A percentile compares a stretch with the other conserved stretches of the same genome.
These are phyloP conservation scores for Magnolia sinica DNA, from an alignment of 164 flowering plant species.

Conservation along the genomic window DNA sequence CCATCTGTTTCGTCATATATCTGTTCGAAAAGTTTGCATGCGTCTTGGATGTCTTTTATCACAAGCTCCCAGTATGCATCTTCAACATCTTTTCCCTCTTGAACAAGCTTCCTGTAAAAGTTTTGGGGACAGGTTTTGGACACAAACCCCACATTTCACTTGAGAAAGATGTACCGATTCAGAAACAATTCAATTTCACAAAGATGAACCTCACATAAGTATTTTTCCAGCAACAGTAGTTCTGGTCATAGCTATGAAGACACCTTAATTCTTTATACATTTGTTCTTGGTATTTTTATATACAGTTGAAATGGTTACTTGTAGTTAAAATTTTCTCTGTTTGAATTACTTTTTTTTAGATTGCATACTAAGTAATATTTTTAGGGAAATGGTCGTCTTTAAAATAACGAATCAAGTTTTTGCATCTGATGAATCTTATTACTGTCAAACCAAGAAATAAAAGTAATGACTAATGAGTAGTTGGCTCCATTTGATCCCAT, in stretches of 20 bases:
- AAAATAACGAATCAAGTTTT: no score
- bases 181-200: background rate
- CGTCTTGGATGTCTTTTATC: slow-evolving; percentile 97
- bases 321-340: no score
- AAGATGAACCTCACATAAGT: background rate
- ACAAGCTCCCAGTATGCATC: slow-evolving; percentile 97
- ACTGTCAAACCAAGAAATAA: no score
- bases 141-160: background rate
- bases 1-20: slow-evolving; percentile 90
- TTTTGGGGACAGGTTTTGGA: background rate
- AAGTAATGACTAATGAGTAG: no score
- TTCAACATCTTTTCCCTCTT: slow-evolving; percentile 80
- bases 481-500: no score
- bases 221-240: background rate
- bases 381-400: no score
- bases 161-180: background rate
- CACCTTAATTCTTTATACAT: background rate
- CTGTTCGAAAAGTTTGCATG: slow-evolving; percentile 89
- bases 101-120: slow-evolving; percentile 71
- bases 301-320: background rate
- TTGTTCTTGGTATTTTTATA: background rate
- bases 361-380: no score
- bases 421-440: no score
- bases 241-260: background rate
- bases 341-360: no score